Evolutionary conservation across 2,329 filamentous ascomycete species (phyloP), one percentile per base, ranked within the genome.

Genomic region (Ceratocystis huliohia): DNA sequence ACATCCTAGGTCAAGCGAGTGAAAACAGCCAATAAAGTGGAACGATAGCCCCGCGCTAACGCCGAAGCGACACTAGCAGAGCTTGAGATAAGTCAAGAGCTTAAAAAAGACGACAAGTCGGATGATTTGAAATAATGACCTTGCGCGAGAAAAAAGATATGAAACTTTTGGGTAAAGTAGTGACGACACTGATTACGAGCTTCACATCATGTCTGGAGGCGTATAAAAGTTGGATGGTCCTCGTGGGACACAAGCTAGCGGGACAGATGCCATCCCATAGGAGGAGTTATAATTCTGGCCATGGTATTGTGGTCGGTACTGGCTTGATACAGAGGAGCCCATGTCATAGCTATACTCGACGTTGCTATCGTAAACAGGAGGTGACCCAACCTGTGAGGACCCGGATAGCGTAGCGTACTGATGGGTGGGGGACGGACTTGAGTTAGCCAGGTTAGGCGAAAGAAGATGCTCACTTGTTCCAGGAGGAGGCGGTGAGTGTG

Each of bases 261-360:
- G 56, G 5, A 59, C 56, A 37, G 56, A 59, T 37, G 56, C 56
- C 56, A 59, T 59, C 33, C 56, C 56, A 8, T 59, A 59, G 15
- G 56, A 59, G 17, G 56, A 20, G 28, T 37, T 59, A n/a, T 59
- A 59, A n/a, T 10, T 59, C 8, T 28, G 56, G 28, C 25, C 13
- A 30, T 59, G 28, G 56, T 59, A 59, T 30, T 59, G 56, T 37
- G 56, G 28, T 13, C 56, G 20, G 56, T 59, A 59, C 28, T 59
- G 56, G 56, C 33, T 59, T 33, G 56, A 33, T 37, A 59, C 56
- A n/a, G 56, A 59, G 2, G 56, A 59, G 25, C 56, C 28, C 25
- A 59, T 30, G 30, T 59, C 56, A 25, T 59, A 59, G 17, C 56
- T 59, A 22, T 59, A 59, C 56, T 59, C 56, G 10, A 59, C 56